Evolutionary conservation across 2,329 filamentous ascomycete species (phyloP).

Genomic region (Trichophyton schoenleinii): DNA sequence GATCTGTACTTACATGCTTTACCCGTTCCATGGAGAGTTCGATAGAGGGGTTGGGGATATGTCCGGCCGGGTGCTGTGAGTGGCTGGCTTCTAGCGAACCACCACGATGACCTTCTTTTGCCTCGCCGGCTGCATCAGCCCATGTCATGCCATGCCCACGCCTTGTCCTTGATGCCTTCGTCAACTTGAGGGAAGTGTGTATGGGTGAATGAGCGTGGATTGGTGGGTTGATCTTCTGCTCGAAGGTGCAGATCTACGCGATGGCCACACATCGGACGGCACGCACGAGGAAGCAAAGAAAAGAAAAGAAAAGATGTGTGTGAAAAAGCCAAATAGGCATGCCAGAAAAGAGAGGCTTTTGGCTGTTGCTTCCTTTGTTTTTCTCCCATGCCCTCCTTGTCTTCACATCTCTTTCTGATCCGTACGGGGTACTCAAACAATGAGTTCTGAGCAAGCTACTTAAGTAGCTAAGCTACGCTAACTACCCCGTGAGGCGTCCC

Average conservation of each 20-base stretch:
- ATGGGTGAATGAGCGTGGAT: neutral
- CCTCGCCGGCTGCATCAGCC: neutral
- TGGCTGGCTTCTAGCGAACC: neutral
- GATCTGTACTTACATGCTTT: neutral
- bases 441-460: neutral
- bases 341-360: neutral
- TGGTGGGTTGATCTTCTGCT: constrained; percentile 1
- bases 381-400: neutral
- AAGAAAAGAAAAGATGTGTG: neutral
- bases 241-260: neutral
- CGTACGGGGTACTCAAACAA: neutral
- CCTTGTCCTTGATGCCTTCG: neutral
- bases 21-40: neutral
- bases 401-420: neutral
- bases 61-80: neutral
- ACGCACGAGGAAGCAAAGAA: neutral
- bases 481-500: neutral
- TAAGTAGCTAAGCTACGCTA: too few relatives aligned
- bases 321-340: too few relatives aligned
- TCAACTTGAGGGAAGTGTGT: neutral
- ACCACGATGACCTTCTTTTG: neutral
- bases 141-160: neutral
- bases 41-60: neutral
- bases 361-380: neutral
- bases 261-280: constrained; percentile 1